Conservation (phyloP, 176 grass and related monocot species). For the Pontederia paniculata region DNA sequence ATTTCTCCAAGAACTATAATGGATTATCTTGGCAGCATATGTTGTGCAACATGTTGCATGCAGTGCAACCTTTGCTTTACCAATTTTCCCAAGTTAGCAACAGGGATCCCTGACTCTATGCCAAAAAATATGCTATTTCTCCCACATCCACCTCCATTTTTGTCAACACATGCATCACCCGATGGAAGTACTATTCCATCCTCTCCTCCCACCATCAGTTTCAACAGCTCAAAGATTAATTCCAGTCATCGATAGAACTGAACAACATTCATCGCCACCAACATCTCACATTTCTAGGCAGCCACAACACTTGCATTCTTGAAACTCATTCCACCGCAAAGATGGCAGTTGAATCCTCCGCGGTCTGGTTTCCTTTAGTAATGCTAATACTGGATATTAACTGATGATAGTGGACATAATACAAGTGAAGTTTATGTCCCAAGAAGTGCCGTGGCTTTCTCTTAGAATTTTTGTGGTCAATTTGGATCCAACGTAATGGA, state of each 20-base stretch:
- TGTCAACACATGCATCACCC: background rate
- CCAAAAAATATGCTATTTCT: conserved; percentile 11
- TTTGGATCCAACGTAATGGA: no score
- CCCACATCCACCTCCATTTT: background rate
- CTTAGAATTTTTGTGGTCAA: no score
- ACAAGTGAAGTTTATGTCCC: no score
- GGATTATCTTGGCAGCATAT: conserved; percentile 1
- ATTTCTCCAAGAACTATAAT: background rate
- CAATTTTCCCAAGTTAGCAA: conserved; percentile 11
- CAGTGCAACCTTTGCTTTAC: background rate
- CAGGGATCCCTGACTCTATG: conserved; percentile 20
- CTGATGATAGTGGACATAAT: no score
- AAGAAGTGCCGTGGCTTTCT: no score
- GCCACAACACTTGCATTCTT: background rate
- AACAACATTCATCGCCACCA: conserved; percentile 1
- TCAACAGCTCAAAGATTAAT: background rate
- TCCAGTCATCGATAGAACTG: background rate
- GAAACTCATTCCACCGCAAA: no score
- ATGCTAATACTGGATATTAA: no score
- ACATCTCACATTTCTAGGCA: background rate
- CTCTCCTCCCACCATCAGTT: background rate
- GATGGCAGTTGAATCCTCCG: no score
- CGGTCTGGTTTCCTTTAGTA: no score
- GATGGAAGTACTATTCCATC: background rate
- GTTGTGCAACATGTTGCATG: conserved; percentile 17